Conservation (phyloP, 805 yeast genomes). For the Wickerhamiella brachini region DNA sequence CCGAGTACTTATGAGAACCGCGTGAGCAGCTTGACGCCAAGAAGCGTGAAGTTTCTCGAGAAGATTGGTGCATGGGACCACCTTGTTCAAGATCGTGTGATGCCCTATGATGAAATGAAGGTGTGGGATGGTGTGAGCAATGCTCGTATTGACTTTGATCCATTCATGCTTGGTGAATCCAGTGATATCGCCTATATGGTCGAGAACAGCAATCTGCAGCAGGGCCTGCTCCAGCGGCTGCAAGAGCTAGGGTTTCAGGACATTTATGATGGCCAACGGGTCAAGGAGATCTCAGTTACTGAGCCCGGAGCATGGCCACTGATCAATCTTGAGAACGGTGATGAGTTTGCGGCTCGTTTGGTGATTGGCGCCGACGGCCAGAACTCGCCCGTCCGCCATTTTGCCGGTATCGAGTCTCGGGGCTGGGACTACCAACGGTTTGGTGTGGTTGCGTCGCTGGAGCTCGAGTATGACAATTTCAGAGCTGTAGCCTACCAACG, state of each 20-base stretch:
- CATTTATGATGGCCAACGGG: background rate
- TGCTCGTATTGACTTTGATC: slow-evolving; percentile 59
- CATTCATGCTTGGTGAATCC: slow-evolving; percentile 28
- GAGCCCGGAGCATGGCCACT: slow-evolving; percentile 46
- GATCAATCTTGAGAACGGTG: slow-evolving; percentile 54
- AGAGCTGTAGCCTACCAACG: slow-evolving; percentile 83
- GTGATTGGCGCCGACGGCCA: slow-evolving; percentile 92
- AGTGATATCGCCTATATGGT: slow-evolving; percentile 62
- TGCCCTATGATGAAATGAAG: slow-evolving; percentile 64
- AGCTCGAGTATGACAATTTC: slow-evolving; percentile 57
- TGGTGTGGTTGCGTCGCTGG: slow-evolving; percentile 87
- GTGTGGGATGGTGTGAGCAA: slow-evolving; percentile 78
- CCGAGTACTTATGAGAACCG: slow-evolving; percentile 54
- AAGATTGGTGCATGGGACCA: slow-evolving; percentile 66
- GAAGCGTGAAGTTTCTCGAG: slow-evolving; percentile 50
- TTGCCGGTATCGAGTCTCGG: slow-evolving; percentile 65
- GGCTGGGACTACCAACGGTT: slow-evolving; percentile 86
- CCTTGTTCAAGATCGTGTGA: slow-evolving; percentile 55
- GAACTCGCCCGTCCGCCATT: slow-evolving; percentile 80
- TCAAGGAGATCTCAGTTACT: slow-evolving; percentile 1
- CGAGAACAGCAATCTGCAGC: slow-evolving; percentile 75
- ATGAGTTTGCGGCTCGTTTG: slow-evolving; percentile 49
- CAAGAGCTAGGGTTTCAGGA: slow-evolving; percentile 26
- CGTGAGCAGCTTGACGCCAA: slow-evolving; percentile 76
- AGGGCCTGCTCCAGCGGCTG: slow-evolving; percentile 46